Base-by-base conservation (phyloP, 1,284 basidiomycete species). In the Uromyces viciae-fabae region DNA sequence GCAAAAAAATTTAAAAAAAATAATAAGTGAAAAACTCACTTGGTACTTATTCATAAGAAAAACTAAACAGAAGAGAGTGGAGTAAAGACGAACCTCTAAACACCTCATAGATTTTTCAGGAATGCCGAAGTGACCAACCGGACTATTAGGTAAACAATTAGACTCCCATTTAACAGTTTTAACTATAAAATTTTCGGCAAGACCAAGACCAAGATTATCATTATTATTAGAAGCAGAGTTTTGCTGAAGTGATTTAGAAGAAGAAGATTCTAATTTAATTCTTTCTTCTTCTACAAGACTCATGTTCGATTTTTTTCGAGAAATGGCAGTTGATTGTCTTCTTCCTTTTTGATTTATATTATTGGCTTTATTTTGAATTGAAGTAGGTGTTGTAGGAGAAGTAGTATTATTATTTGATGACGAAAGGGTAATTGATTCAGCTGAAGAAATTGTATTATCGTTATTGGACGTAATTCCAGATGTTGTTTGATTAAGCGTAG, bases 51-150 rank as follows among this genome's bases (percentile, higher is more conserved):
- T 33, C 28, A 5, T 60, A 49, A 36, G 36, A 49, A 68, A 68
- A 19, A 4, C 15, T 31, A 56, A 36, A 19, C 3, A 2, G 5
- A 38, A 38, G 38, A 38, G 33, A 54, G n/a, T 22, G 25, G 38
- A 33, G n/a, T 28, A 64, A 71, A 49, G 22, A 36, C 69, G 19
- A 25, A 80, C 77, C 40, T 80, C 77, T 22, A 80, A 72, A 56
- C 77, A 80, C 22, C 77, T 71, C 77, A 80, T 80, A 17, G 77
- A 64, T 72, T 80, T 80, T 72, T 80, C 77, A 14, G 77, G 77
- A 15, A 80, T 80, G 3, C 77, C 77, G 42, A 80, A 80, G 19
- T 52, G 2, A 19, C 77, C 77, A 46, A 80, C 77, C 15, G 77
- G 77, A 31, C 68, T 72, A n/a, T 62, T 28, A 2, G 77, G 77